Conservation (phyloP, 495 filamentous ascomycete genomes). For the Pyronema omphalodes region DNA sequence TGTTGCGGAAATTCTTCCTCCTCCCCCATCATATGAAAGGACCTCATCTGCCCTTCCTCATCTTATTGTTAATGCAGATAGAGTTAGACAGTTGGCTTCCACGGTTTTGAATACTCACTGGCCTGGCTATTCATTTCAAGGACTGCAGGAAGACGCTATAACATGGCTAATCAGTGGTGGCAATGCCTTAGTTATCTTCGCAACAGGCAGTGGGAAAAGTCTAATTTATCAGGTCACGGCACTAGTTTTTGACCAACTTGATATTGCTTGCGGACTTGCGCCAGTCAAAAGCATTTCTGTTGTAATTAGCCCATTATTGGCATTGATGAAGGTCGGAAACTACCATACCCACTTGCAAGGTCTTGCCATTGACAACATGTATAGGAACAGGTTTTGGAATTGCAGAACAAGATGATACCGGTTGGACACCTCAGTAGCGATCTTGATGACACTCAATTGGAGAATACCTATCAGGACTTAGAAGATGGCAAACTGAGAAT, state of each 20-base stretch:
- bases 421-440: constrained; percentile 38
- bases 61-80: too few species aligned
- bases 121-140: constrained; percentile 31
- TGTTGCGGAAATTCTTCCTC: too few species aligned
- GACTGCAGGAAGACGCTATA: constrained; percentile 38
- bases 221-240: constrained; percentile 92
- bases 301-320: constrained; percentile 88
- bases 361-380: not conserved
- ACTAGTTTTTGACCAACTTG: constrained; percentile 54
- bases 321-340: constrained; percentile 92
- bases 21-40: too few species aligned
- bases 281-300: constrained; percentile 52
- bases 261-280: not conserved
- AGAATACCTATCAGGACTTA: constrained; percentile 30
- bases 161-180: constrained; percentile 30
- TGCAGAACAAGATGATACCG: constrained; percentile 30
- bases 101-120: constrained; percentile 30
- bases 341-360: not conserved
- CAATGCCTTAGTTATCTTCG: constrained; percentile 46
- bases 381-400: constrained; percentile 36
- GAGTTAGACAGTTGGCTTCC: constrained; percentile 8
- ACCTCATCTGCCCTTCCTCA: too few species aligned
- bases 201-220: constrained; percentile 92
- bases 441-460: constrained; percentile 30
- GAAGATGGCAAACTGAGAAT: constrained; percentile 31